Base-by-base conservation (phyloP, 805 yeast genomes). In the Yamadazyma sp. region DNA sequence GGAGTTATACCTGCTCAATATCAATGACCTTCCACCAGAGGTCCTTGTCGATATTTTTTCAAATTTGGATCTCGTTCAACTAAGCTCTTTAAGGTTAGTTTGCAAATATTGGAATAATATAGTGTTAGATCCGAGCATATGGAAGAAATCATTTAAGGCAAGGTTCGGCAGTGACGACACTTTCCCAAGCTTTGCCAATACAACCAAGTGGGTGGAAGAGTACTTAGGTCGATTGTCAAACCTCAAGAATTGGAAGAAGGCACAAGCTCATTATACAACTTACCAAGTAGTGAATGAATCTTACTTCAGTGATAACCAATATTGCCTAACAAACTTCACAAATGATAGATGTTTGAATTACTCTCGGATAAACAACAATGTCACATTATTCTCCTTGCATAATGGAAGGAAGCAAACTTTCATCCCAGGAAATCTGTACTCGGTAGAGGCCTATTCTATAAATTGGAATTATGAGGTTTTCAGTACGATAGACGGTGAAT, bases 21-120 rank as follows among this genome's bases (percentile, higher is more conserved):
- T 46, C 22, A 56, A 59, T 44, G 62, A 61, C 13, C 53, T 76
- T n/a, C 81, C 82, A 2, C 37, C 57, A 2, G 82, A 77, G 47
- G 41, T 75, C 1, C 52, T 77, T 35, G 64, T 71, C 36, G 53
- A 59, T 20, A 59, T 77, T 11, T 73, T 77, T 46, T 55, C 71
- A 4, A 55, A 65, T 36, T 62, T 75, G 6, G 77, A 76, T 37
- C 71, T 77, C 3, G 46, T 54, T 3, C 69, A 76, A 19, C 54
- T 77, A 31, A 58, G 58, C 35, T 53, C 48, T 13, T 48, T 70
- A 6, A 59, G 75, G 6, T 44, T 62, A 14, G 82, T 77, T 5
- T 76, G 81, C 45, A 62, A 57, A 35, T 48, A 59, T 30, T 77
- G 82, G 82, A 58, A 67, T 42, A 44, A 44, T 27, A 64, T 71